Evolutionary conservation across 805 yeast genomes (phyloP).

Genomic region (Pichia occidentalis): DNA sequence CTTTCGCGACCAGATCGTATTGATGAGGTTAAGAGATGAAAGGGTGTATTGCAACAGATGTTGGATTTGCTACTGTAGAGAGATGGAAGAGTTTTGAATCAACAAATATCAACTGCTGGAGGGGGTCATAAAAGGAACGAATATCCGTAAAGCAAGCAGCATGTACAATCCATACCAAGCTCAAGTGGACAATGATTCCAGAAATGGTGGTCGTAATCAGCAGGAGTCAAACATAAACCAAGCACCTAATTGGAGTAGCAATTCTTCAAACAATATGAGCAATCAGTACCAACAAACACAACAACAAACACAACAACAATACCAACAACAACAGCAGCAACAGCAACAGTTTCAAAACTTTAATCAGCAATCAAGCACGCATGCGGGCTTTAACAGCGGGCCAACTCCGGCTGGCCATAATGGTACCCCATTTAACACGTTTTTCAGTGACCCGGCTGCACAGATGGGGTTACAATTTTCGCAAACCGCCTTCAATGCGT

Average conservation of each 20-base stretch:
- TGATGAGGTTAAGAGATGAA: no score
- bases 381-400: slow-evolving; percentile 10
- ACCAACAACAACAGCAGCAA: slow-evolving; percentile 22
- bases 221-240: no score
- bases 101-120: no score
- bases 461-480: slow-evolving; percentile 86
- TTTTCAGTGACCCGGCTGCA: slow-evolving; percentile 73
- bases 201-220: no score
- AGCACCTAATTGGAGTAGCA: no score
- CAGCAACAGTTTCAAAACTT: slow-evolving; percentile 22
- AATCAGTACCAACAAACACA: slow-evolving; percentile 9
- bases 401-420: slow-evolving; percentile 12
- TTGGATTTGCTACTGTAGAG: no score
- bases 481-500: slow-evolving; percentile 73
- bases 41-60: no score
- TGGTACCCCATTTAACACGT: slow-evolving; percentile 29
- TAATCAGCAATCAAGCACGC: slow-evolving; percentile 18
- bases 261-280: background rate
- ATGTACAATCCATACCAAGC: slow-evolving; percentile 44
- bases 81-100: no score
- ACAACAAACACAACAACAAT: slow-evolving; percentile 16
- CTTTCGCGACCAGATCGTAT: no score
- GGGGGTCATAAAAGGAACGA: no score
- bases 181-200: slow-evolving; percentile 18
- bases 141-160: background rate